phyloP scores from a whole-genome alignment of 352 stramenopile genomes.

The Pythium biforme region DNA sequence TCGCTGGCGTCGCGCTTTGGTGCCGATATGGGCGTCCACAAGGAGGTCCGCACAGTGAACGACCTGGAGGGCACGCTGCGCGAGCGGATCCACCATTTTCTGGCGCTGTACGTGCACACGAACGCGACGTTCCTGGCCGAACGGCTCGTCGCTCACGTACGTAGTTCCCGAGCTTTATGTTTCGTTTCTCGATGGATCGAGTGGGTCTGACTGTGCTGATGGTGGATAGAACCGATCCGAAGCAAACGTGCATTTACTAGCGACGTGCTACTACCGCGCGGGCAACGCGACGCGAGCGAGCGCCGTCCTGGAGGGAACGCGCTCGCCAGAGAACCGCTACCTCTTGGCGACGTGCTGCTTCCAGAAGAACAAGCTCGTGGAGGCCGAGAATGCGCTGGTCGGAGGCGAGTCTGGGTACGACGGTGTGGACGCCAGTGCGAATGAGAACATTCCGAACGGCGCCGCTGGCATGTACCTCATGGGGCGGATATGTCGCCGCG shows the following conservation, averaged over 20 bases:
- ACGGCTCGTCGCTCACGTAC: constrained; percentile 75
- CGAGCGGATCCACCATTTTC: constrained; percentile 48
- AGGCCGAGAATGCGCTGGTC: constrained; percentile 92
- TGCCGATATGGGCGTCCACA: neutral
- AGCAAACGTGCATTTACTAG: constrained; percentile 53
- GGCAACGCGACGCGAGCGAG: constrained; percentile 51
- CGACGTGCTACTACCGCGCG: constrained; percentile 66
- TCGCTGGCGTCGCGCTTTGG: constrained; percentile 10
- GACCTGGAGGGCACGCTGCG: constrained; percentile 50
- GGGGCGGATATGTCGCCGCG: constrained; percentile 87
- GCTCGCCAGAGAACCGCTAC: constrained; percentile 54
- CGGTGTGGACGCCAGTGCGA: constrained; percentile 23
- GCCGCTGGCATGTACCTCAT: constrained; percentile 92
- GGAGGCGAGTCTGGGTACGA: constrained; percentile 33
- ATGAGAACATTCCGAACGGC: constrained; percentile 73
- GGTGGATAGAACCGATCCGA: constrained; percentile 45
- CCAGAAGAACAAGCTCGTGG: constrained; percentile 59
- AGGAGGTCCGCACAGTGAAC: constrained; percentile 11
- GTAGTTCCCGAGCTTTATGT: neutral
- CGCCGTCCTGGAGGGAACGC: constrained; percentile 49
- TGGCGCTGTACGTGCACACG: constrained; percentile 54
- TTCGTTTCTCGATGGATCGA: no score
- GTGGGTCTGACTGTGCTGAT: neutral
- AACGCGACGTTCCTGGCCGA: constrained; percentile 84
- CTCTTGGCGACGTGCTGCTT: constrained; percentile 74